Conservation (phyloP, 1,284 basidiomycete species). For the Uromyces viciae-fabae region DNA sequence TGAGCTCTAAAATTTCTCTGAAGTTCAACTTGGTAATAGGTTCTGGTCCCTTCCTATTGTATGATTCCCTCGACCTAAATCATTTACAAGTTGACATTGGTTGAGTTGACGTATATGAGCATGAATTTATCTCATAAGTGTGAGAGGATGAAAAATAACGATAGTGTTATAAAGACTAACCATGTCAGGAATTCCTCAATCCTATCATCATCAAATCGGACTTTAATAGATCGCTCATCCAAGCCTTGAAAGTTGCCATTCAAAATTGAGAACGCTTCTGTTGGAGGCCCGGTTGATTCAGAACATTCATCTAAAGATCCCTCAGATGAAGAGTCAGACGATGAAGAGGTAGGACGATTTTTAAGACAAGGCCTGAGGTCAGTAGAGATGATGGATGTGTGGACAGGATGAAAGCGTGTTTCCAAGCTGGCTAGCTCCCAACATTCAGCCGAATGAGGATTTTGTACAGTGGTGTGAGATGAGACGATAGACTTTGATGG, state of each 20-base stretch:
- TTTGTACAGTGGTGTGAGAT: not conserved
- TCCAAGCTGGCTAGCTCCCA: not conserved
- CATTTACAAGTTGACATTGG: not conserved
- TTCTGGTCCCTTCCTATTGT: conserved; percentile 28
- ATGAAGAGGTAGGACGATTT: not conserved
- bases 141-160: not conserved
- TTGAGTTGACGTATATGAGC: not conserved
- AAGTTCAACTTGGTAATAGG: conserved; percentile 31
- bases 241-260: not conserved
- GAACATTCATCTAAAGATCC: too few relatives aligned
- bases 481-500: not conserved
- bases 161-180: not conserved
- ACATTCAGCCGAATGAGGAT: not conserved
- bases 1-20: conserved; percentile 29
- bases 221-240: not conserved
- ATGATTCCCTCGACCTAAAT: conserved; percentile 36
- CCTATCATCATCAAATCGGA: conserved; percentile 13
- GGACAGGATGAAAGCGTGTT: not conserved
- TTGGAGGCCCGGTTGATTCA: not conserved
- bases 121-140: not conserved
- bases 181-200: conserved; percentile 35
- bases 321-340: not conserved
- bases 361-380: not conserved
- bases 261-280: not conserved
- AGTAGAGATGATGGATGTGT: not conserved